Percentiles rank a stretch among this genome's conserved stretches.
These are phyloP conservation scores for Penicillium coffeae DNA, from an alignment of 495 filamentous ascomycete genomes.

Conservation along the genomic window DNA sequence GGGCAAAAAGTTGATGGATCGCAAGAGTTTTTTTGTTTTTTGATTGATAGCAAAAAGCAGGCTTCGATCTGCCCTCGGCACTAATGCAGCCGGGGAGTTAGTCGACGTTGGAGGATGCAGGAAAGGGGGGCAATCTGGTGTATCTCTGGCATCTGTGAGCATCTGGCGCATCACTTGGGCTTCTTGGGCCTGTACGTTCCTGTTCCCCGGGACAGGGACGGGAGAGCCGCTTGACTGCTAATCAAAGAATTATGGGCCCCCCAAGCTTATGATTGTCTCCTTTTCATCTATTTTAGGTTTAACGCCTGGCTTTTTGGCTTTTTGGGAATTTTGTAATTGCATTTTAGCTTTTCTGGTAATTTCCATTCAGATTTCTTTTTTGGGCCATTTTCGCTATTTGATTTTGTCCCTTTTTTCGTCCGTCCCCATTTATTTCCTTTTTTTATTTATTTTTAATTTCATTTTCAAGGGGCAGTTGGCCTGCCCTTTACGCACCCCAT, in stretches of 20 bases:
- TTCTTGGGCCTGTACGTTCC: constrained; percentile 12
- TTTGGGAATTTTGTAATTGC: background rate
- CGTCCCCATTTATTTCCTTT: constrained; percentile 1
- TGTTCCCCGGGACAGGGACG: constrained; percentile 32
- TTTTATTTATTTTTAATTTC: constrained; percentile 3
- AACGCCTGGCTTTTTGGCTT: constrained; percentile 9
- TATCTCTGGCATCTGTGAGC: background rate
- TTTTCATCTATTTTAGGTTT: constrained; percentile 10
- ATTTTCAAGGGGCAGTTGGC: constrained; percentile 1
- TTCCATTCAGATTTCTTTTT: constrained; percentile 6
- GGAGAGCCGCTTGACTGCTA: constrained; percentile 33
- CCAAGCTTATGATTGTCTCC: constrained; percentile 2
- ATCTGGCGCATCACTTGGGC: background rate
- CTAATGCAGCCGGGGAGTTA: constrained; percentile 9
- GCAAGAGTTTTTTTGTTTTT: constrained; percentile 1
- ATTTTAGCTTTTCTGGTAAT: constrained; percentile 5
- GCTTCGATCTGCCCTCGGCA: constrained; percentile 8
- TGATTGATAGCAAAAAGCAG: constrained; percentile 10
- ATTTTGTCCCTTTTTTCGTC: constrained; percentile 4
- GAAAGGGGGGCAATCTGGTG: background rate
- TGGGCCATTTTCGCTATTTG: constrained; percentile 2
- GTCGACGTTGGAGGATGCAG: constrained; percentile 20
- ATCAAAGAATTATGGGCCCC: constrained; percentile 18
- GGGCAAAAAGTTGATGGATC: constrained; percentile 20
- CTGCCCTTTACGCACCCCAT: background rate